phyloP scores from a whole-genome alignment of 768 basidiomycete genomes.

The Boletus tomentosulus region DNA sequence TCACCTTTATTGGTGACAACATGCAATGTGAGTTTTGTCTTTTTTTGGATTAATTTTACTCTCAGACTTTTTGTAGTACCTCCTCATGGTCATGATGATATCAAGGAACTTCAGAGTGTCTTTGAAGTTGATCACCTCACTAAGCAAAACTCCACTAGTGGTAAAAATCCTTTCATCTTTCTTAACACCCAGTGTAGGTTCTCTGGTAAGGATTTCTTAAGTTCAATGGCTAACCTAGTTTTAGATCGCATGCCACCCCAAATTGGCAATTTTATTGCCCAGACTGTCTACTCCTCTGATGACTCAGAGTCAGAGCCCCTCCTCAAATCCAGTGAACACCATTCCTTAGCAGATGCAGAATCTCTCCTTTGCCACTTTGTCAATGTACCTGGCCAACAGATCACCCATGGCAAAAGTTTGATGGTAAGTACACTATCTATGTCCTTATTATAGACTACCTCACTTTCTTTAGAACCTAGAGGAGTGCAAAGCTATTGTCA shows the following conservation, averaged over 20 bases:
- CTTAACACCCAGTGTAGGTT: constrained; percentile 72
- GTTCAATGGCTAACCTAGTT: constrained; percentile 2
- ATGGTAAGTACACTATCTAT: constrained; percentile 26
- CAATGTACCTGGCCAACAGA: constrained; percentile 45
- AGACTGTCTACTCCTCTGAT: constrained; percentile 56
- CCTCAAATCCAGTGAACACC: constrained; percentile 50
- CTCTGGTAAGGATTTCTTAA: not conserved
- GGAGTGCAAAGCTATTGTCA: constrained; percentile 54
- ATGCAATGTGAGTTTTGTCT: constrained; percentile 49
- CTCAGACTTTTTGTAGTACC: constrained; percentile 51
- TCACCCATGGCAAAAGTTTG: constrained; percentile 34
- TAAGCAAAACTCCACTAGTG: constrained; percentile 13
- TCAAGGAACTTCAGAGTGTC: constrained; percentile 62
- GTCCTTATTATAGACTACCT: not conserved
- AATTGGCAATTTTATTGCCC: constrained; percentile 70
- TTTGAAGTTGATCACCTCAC: constrained; percentile 72
- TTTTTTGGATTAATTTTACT: constrained; percentile 28
- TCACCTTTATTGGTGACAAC: constrained; percentile 62
- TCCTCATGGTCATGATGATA: constrained; percentile 71
- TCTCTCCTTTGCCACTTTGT: constrained; percentile 61
- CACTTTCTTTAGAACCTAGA: constrained; percentile 46
- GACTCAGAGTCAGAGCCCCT: constrained; percentile 19
- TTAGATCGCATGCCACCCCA: constrained; percentile 82
- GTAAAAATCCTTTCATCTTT: constrained; percentile 41
- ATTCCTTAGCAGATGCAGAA: constrained; percentile 41